These are phyloP conservation scores for Melastoma malabathricum DNA, from an alignment of 345 rosid species.

Conservation along the genomic window DNA sequence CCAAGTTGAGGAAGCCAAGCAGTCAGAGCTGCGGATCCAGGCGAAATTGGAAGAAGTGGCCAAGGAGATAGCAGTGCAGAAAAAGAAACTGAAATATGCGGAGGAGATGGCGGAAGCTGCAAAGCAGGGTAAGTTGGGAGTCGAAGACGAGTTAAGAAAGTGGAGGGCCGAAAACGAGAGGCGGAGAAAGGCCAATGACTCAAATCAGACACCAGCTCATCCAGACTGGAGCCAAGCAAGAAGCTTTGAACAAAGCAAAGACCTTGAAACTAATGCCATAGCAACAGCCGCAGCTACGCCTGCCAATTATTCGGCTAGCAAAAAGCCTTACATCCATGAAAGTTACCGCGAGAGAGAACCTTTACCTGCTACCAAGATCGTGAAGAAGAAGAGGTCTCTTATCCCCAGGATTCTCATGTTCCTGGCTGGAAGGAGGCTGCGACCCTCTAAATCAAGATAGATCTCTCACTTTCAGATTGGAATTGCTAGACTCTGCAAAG, in stretches of 20 bases:
- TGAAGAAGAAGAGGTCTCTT: conserved; percentile 47
- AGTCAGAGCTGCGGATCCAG: conserved; percentile 39
- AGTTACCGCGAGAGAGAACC: conserved; percentile 18
- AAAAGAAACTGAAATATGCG: conserved; percentile 44
- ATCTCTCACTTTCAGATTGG: no score
- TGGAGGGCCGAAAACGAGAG: conserved; percentile 77
- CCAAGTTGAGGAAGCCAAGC: conserved; percentile 63
- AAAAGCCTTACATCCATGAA: conserved; percentile 13
- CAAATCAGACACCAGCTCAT: conserved; percentile 17
- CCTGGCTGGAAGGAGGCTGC: conserved; percentile 38
- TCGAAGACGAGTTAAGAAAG: conserved; percentile 72
- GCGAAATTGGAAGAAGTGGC: conserved; percentile 51
- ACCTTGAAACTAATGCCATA: conserved; percentile 8
- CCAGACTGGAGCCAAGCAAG: conserved; percentile 17
- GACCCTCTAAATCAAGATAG: conserved; percentile 24
- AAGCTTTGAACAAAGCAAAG: conserved; percentile 26
- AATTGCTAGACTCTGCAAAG: no score
- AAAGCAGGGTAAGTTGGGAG: conserved; percentile 70
- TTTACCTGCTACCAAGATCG: conserved; percentile 20
- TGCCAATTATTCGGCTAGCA: conserved; percentile 9
- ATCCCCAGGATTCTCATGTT: conserved; percentile 67
- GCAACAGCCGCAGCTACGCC: conserved; percentile 8
- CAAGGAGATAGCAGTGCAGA: conserved; percentile 39
- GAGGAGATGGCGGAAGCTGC: conserved; percentile 72
- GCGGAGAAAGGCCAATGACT: conserved; percentile 40